A percentile compares a stretch with the other conserved stretches of the same genome.
phyloP scores from a whole-genome alignment of 1,284 basidiomycete genomes.

The Cryptococcus sp. region DNA sequence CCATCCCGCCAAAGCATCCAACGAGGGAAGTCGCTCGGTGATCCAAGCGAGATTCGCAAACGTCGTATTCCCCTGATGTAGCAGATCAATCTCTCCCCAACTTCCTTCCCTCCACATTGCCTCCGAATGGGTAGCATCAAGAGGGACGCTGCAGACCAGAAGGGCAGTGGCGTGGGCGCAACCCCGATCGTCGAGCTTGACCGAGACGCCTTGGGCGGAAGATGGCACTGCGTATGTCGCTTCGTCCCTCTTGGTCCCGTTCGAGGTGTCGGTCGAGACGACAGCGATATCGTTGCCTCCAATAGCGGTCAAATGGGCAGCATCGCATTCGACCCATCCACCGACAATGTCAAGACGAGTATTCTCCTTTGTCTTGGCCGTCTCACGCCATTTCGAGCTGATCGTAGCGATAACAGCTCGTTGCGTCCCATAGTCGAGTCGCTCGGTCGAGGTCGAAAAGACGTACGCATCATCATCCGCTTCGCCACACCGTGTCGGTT shows the following conservation, averaged over 20 bases:
- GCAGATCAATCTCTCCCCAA: constrained; percentile 77
- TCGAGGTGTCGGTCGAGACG: constrained; percentile 6
- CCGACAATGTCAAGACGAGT: constrained; percentile 59
- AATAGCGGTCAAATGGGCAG: constrained; percentile 32
- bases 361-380: constrained; percentile 50
- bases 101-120: constrained; percentile 66
- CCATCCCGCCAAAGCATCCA: constrained; percentile 58
- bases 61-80: constrained; percentile 67
- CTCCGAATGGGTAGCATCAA: constrained; percentile 59
- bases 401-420: constrained; percentile 69
- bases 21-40: constrained; percentile 69
- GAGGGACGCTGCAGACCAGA: constrained; percentile 66
- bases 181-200: constrained; percentile 52
- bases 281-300: constrained; percentile 34
- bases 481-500: constrained; percentile 73
- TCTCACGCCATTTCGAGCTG: constrained; percentile 69
- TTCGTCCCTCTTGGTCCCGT: constrained; percentile 47
- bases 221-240: constrained; percentile 64
- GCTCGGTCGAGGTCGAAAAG: constrained; percentile 68
- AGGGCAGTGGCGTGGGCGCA: constrained; percentile 71
- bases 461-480: constrained; percentile 68
- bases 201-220: constrained; percentile 54
- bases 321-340: constrained; percentile 53
- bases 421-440: constrained; percentile 72
- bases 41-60: constrained; percentile 82